Evolutionary conservation across 2,329 filamentous ascomycete genomes (phyloP), one percentile per base, ranked within the genome.

Genomic region (Fusarium devonianum): DNA sequence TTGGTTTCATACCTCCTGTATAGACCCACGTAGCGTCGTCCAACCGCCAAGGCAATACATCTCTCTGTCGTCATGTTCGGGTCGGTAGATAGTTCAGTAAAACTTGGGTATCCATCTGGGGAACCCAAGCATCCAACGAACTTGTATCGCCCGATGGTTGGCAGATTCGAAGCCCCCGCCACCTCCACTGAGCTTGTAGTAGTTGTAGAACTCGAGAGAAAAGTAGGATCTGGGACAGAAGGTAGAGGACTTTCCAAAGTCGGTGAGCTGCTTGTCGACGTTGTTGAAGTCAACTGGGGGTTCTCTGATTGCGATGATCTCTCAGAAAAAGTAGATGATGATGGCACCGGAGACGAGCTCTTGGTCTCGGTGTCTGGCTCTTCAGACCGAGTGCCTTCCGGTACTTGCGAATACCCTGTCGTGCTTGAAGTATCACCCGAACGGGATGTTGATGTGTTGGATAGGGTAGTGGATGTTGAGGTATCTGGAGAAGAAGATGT

Each of bases 41-140:
- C 52, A 6, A 6, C 9, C 2, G 29, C 32, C 12, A 51, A 11
- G 5, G 25, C 28, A 18, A 30, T 42, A 14, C 57, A 60, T 12
- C 41, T 23, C 3, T 3, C 13, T 2, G 57, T 56, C 3, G 55
- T 58, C 51, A 60, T 58, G 3, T 47, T 42, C 3, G 41, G 25
- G 1, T 16, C 25, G 7, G 17, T 42, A 1, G 58, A 16, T 8
- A 56, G 14, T 4, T 28, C 17, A 17, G n/a, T n/a, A n/a, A 60
- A 60, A n/a, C 19, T 53, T 7, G 57, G 55, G 14, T 56, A 60
- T 2, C 57, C 51, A 11, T 21, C 19, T 9, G 13, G 8, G n/a
- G 57, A 56, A 2, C 48, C 49, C 5, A 58, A 14, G 16, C 55
- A 60, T 3, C 57, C 57, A 16, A 35, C 9, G 29, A 36, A 61